These are phyloP conservation scores for Daldinia decipiens DNA, from an alignment of 495 filamentous ascomycete genomes.

Conservation along the genomic window DNA sequence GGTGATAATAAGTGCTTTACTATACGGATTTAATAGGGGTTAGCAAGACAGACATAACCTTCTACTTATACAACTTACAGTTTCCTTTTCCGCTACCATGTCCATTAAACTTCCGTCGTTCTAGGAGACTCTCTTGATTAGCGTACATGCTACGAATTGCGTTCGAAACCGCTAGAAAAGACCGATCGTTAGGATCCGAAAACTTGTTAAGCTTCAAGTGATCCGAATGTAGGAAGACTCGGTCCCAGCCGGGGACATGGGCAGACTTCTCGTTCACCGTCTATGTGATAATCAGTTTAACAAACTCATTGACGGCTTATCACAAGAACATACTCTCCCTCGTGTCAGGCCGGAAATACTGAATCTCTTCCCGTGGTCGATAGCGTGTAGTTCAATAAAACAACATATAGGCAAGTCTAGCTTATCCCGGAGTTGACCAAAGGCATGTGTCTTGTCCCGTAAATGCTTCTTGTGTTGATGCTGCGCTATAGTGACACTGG, in stretches of 20 bases:
- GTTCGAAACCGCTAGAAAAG: not conserved
- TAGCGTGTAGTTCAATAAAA: not conserved
- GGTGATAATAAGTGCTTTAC: not conserved
- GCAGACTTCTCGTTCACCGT: not conserved
- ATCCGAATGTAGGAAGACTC: not conserved
- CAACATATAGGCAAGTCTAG: not conserved
- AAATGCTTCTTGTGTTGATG: not conserved
- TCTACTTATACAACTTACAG: not conserved
- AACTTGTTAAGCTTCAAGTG: slow-evolving; percentile 1
- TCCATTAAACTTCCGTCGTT: not conserved
- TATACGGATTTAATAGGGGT: not conserved
- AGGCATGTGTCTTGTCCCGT: not conserved
- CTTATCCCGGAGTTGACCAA: not conserved
- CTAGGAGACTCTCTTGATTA: not conserved
- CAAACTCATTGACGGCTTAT: not conserved
- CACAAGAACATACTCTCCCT: not conserved
- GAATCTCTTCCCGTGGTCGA: not conserved
- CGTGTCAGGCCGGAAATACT: not conserved
- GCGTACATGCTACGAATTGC: not conserved
- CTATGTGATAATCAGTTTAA: not conserved
- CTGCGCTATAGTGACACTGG: not conserved
- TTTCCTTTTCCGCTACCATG: not conserved
- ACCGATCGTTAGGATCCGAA: not conserved
- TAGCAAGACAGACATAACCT: not conserved
- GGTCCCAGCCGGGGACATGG: not conserved